These are phyloP conservation scores for Orbilia brochopaga DNA, from an alignment of 2,329 filamentous ascomycete genomes.

Conservation along the genomic window DNA sequence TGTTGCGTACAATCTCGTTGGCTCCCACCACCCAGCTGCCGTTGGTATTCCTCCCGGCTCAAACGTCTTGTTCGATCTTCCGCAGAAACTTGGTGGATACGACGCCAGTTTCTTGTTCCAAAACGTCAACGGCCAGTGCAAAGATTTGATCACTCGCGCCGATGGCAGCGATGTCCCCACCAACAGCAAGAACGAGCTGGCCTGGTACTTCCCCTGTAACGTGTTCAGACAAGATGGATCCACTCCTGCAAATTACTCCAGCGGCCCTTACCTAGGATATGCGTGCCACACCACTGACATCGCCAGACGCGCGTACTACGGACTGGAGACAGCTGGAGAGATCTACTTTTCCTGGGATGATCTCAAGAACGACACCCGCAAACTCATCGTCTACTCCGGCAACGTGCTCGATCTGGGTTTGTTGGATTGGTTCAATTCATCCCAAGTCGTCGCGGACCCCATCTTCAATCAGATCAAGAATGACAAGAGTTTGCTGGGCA, in stretches of 20 bases:
- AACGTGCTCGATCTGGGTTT: slow-evolving; percentile 90
- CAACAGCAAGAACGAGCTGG: slow-evolving; percentile 74
- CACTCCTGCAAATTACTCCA: slow-evolving; percentile 73
- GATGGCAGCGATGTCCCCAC: slow-evolving; percentile 78
- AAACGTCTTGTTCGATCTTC: slow-evolving; percentile 86
- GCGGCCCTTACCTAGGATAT: slow-evolving; percentile 75
- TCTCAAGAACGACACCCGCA: slow-evolving; percentile 83
- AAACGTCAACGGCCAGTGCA: slow-evolving; percentile 97
- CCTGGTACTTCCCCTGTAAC: slow-evolving; percentile 96
- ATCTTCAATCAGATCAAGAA: slow-evolving; percentile 81
- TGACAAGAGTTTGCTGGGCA: slow-evolving; percentile 74
- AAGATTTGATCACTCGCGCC: slow-evolving; percentile 78
- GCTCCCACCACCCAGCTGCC: slow-evolving; percentile 80
- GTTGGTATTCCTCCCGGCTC: slow-evolving; percentile 73
- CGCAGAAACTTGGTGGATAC: slow-evolving; percentile 74
- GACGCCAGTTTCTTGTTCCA: slow-evolving; percentile 98
- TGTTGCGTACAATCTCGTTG: slow-evolving; percentile 77
- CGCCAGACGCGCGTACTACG: slow-evolving; percentile 72
- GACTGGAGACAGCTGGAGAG: slow-evolving; percentile 73
- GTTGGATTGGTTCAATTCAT: slow-evolving; percentile 84
- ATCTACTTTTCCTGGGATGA: slow-evolving; percentile 98
- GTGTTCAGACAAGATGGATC: slow-evolving; percentile 94
- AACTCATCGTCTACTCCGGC: slow-evolving; percentile 91
- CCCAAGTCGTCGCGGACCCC: slow-evolving; percentile 75
- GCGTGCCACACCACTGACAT: slow-evolving; percentile 79